Evolutionary conservation across 1,284 basidiomycete species (phyloP).

Genomic region (Kalmanozyma brasiliensis): DNA sequence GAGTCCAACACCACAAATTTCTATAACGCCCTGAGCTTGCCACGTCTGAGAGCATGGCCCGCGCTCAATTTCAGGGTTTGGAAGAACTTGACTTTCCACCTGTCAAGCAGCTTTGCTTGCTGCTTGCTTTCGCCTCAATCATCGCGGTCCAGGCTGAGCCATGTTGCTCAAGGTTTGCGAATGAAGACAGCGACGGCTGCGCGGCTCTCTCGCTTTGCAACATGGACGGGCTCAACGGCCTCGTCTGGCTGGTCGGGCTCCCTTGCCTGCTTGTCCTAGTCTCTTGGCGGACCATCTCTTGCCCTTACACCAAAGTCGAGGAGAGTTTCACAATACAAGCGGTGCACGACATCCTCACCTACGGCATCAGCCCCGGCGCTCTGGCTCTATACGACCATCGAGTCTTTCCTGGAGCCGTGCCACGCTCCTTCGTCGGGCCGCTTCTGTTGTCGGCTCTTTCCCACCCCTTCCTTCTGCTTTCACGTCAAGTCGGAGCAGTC

Average conservation of each 20-base stretch:
- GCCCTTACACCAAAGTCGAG: conserved; percentile 93
- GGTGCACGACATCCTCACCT: conserved; percentile 84
- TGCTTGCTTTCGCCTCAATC: no score
- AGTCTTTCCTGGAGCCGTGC: conserved; percentile 87
- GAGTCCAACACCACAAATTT: no score
- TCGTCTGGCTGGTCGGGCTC: conserved; percentile 23
- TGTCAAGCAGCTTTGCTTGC: no score
- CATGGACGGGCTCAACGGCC: conserved; percentile 13
- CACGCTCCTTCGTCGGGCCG: conserved; percentile 84
- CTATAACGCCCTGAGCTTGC: no score
- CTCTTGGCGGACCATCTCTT: conserved; percentile 26
- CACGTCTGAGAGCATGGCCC: conserved; percentile 1
- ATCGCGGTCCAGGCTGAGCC: no score
- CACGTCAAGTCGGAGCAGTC: conserved; percentile 70
- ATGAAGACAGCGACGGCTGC: neutral
- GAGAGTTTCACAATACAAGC: conserved; percentile 96
- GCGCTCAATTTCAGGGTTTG: conserved; percentile 8
- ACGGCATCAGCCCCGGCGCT: conserved; percentile 72
- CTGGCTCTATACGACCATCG: conserved; percentile 83
- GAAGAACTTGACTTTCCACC: conserved; percentile 5
- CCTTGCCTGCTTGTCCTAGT: conserved; percentile 25
- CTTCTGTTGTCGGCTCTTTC: conserved; percentile 59
- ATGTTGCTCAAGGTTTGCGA: no score
- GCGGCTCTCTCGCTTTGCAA: neutral
- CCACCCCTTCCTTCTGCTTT: conserved; percentile 65